phyloP scores from a whole-genome alignment of 257 asterid species.

The Leptodermis oblonga region DNA sequence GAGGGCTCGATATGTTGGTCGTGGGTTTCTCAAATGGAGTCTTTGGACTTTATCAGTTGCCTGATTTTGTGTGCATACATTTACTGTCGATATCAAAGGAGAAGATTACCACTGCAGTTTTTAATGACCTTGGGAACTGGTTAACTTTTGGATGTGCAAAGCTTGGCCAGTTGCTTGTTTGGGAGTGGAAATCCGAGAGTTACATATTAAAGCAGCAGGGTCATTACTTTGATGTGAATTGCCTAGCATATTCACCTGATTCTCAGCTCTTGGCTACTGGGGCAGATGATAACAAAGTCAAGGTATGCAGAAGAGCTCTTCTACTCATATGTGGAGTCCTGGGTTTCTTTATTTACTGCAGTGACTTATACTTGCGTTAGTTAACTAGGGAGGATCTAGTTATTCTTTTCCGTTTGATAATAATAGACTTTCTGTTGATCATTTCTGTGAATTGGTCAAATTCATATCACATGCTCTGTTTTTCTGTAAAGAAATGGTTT shows the following conservation, averaged over 20 bases:
- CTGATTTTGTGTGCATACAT: slow-evolving; percentile 87
- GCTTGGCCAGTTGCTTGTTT: slow-evolving; percentile 97
- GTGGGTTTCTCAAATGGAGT: slow-evolving; percentile 96
- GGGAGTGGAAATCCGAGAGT: slow-evolving; percentile 99
- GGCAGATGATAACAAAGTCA: slow-evolving; percentile 95
- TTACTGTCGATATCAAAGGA: slow-evolving; percentile 74
- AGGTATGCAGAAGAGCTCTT: slow-evolving; percentile 41
- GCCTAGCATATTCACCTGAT: slow-evolving; percentile 88
- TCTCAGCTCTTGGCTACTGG: slow-evolving; percentile 97
- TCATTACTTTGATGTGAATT: slow-evolving; percentile 96
- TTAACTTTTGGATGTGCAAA: slow-evolving; percentile 86
- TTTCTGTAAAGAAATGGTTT: background rate
- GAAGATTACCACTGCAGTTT: slow-evolving; percentile 77
- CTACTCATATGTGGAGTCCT: background rate
- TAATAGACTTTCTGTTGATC: background rate
- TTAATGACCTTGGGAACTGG: slow-evolving; percentile 93
- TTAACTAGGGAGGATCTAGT: background rate
- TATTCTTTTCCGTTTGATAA: background rate
- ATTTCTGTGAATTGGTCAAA: background rate
- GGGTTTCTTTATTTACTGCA: background rate
- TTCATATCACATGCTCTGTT: background rate
- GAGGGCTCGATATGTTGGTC: slow-evolving; percentile 81
- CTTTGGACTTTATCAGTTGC: slow-evolving; percentile 92
- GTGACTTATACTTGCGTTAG: background rate
- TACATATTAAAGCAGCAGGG: slow-evolving; percentile 96